Evolutionary conservation across 2,329 filamentous ascomycete genomes (phyloP).

Genomic region (Fusarium sp.): DNA sequence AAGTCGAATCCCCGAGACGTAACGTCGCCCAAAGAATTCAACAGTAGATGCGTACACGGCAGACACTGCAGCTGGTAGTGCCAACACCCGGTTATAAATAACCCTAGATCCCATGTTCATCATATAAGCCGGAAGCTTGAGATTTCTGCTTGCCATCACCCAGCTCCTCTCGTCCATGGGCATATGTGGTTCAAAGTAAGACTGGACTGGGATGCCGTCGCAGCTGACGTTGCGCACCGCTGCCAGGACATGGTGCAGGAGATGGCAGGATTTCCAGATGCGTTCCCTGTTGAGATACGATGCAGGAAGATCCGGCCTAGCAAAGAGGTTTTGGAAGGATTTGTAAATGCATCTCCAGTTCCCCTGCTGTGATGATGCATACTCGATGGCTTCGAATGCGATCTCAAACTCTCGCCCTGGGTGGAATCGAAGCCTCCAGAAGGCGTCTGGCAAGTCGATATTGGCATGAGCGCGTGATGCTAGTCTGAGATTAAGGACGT

Average conservation of each 20-base stretch:
- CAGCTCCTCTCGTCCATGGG: background rate
- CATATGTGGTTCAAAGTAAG: background rate
- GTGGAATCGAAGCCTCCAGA: background rate
- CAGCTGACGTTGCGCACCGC: background rate
- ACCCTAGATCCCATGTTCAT: background rate
- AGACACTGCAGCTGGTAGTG: background rate
- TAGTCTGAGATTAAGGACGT: background rate
- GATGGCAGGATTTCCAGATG: background rate
- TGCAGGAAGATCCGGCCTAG: background rate
- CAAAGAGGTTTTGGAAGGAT: background rate
- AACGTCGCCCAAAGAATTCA: background rate
- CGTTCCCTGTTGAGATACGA: background rate
- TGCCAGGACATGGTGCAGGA: background rate
- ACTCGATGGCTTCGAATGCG: background rate
- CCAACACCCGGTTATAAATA: background rate
- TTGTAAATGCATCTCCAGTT: background rate
- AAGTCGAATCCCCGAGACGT: background rate
- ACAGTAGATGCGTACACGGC: background rate
- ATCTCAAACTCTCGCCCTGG: background rate
- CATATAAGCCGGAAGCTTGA: background rate
- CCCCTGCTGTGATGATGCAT: background rate
- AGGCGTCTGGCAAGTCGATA: background rate
- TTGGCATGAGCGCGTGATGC: background rate
- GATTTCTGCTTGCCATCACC: background rate
- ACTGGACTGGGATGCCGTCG: background rate